Evolutionary conservation across 116 monocot genomes (phyloP).

Genomic region (Posidonia oceanica): DNA sequence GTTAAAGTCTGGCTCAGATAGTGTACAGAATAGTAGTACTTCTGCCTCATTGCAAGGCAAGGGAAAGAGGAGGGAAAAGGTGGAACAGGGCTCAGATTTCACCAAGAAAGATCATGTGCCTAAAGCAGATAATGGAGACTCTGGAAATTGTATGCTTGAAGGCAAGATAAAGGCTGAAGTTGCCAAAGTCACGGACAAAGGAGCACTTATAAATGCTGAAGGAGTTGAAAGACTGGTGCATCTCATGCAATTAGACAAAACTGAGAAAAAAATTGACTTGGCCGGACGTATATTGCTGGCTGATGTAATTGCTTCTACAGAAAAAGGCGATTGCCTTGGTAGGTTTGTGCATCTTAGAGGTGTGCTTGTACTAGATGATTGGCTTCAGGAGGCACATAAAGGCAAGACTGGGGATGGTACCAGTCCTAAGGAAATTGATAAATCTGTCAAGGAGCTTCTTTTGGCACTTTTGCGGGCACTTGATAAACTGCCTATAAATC

Average conservation of each 20-base stretch:
- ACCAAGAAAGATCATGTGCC: slow-evolving; percentile 45
- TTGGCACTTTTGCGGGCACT: slow-evolving; percentile 80
- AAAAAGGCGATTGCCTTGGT: slow-evolving; percentile 65
- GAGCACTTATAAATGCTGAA: slow-evolving; percentile 54
- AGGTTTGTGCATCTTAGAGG: slow-evolving; percentile 80
- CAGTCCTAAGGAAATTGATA: slow-evolving; percentile 83
- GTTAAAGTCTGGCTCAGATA: slow-evolving; percentile 69
- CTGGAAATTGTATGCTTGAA: slow-evolving; percentile 37
- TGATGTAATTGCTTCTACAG: slow-evolving; percentile 81
- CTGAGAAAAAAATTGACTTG: slow-evolving; percentile 66
- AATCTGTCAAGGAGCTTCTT: slow-evolving; percentile 67
- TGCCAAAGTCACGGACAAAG: slow-evolving; percentile 86
- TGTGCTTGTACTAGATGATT: slow-evolving; percentile 72
- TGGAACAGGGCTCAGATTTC: slow-evolving; percentile 47
- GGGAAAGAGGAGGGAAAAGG: slow-evolving; percentile 83
- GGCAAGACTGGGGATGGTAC: slow-evolving; percentile 62
- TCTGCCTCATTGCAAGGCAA: slow-evolving; percentile 47
- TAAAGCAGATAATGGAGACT: slow-evolving; percentile 57
- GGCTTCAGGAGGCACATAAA: slow-evolving; percentile 97
- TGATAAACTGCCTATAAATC: slow-evolving; percentile 88
- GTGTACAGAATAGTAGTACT: slow-evolving; percentile 46
- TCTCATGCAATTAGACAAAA: slow-evolving; percentile 70
- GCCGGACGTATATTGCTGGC: slow-evolving; percentile 66
- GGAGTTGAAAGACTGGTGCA: slow-evolving; percentile 70
- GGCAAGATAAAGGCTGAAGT: slow-evolving; percentile 57